Conservation (phyloP, 1,284 basidiomycete species). For the Quambalaria eucalypti region DNA sequence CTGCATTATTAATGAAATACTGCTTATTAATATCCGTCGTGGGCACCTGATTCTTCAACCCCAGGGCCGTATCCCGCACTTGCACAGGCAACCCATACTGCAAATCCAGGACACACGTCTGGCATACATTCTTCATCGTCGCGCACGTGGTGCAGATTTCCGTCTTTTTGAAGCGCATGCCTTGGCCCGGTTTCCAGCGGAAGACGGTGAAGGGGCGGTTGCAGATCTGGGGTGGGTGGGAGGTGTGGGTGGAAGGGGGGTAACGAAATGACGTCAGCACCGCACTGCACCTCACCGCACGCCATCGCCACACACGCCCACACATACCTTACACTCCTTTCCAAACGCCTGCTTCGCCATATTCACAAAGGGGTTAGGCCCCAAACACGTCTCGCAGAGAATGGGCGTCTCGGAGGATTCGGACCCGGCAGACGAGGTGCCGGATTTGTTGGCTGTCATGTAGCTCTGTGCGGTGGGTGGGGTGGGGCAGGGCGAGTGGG, state of each 20-base stretch:
- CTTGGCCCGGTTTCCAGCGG: constrained; percentile 89
- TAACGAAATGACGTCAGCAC: not conserved
- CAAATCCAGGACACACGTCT: constrained; percentile 86
- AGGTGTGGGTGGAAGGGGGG: no score
- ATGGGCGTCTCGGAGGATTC: constrained; percentile 83
- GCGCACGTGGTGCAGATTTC: constrained; percentile 98
- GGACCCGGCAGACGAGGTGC: constrained; percentile 59
- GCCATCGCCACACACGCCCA: not conserved
- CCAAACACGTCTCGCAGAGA: constrained; percentile 53
- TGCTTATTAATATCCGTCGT: constrained; percentile 88
- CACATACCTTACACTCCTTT: constrained; percentile 62
- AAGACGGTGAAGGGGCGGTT: constrained; percentile 85
- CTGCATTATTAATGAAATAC: constrained; percentile 65
- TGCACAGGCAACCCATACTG: constrained; percentile 95
- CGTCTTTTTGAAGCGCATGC: constrained; percentile 90
- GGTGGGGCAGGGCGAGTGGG: no score
- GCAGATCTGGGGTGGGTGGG: constrained; percentile 61
- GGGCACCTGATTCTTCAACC: constrained; percentile 75
- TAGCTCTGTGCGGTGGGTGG: constrained; percentile 18
- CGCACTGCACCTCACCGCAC: not conserved
- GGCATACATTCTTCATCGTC: constrained; percentile 97
- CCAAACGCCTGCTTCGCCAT: constrained; percentile 93
- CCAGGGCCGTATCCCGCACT: constrained; percentile 89
- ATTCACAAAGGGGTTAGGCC: constrained; percentile 45
- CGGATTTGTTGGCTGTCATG: constrained; percentile 24